Conservation (phyloP, 83 land plant genomes). For the Picea abies region DNA sequence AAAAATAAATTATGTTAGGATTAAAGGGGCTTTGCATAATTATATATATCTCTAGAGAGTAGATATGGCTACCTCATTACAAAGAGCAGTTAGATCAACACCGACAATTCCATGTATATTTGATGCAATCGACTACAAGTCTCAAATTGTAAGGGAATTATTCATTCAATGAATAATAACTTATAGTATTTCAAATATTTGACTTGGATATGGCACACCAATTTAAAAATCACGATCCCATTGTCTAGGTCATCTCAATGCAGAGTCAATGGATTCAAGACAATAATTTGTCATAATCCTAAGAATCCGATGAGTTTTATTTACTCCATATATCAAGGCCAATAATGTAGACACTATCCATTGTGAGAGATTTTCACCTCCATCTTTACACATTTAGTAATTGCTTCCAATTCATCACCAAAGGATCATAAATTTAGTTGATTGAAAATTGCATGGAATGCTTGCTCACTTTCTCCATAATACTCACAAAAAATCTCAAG, state of each 20-base stretch:
- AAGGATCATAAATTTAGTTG: constrained; percentile 60
- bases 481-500: constrained; percentile 76
- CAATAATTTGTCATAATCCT: constrained; percentile 94
- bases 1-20: no score
- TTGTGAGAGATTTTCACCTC: constrained; percentile 78
- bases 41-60: constrained; percentile 66
- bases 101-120: constrained; percentile 97
- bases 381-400: constrained; percentile 93
- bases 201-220: constrained; percentile 48
- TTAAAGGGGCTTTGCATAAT: neutral
- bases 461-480: constrained; percentile 88
- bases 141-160: constrained; percentile 50
- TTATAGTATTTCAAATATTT: constrained; percentile 68
- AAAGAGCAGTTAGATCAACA: constrained; percentile 86
- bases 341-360: constrained; percentile 87
- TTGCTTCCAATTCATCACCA: constrained; percentile 99
- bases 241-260: constrained; percentile 91
- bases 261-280: constrained; percentile 89
- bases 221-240: constrained; percentile 94
- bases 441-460: constrained; percentile 63
- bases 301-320: constrained; percentile 48
- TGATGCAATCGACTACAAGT: constrained; percentile 63
- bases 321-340: constrained; percentile 86
- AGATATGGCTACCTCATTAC: constrained; percentile 84
- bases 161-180: constrained; percentile 55